Base-by-base conservation (phyloP, 768 basidiomycete species). In the Pleurotus ostreatus region DNA sequence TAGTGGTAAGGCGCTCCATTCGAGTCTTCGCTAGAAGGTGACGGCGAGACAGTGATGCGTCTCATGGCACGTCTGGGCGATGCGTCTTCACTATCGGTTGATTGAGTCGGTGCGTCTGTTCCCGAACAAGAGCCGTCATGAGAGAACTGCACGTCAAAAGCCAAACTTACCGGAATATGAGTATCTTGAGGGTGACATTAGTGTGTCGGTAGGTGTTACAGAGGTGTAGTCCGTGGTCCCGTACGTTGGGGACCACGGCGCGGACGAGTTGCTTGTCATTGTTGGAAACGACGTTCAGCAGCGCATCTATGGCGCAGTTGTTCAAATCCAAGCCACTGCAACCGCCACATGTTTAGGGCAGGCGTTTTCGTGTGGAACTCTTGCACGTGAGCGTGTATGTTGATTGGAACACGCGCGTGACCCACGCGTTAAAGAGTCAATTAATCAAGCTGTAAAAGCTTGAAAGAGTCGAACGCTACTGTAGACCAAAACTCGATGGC, bases 201-300 rank as follows among this genome's bases (percentile, higher is more conserved):
- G 78, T 16, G 81, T 78, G 59, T 80, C 77, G 4, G 84, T 74
- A 44, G 73, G 73, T 15, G 81, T 76, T 48, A 82, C 64, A 0
- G 78, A 76, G 13, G 80, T 79, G 62, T 77, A 83, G 0, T 83
- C 82, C 16, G 80, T 76, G 45, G 83, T 81, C 70, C 83, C 85
- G 61, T 80, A 80, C 18, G 78, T 73, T 20, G 85, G 86, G 48
- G 87, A 88, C 75, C 85, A 78, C 18, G 77, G 73, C 61, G 78
- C 79, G 56, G 78, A 67, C 59, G 74, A 70, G 59, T 69, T 63
- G 65, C 70, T 74, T 61, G 71, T 67, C 75, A 75, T 78, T 55
- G 57, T 55, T 23, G 57, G 57, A 34, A 44, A 49, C 48, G 52
- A 57, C 34, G 59, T 48, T 54, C 30, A 60, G 58, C 48, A 59